Evolutionary conservation across 2,329 filamentous ascomycete genomes (phyloP).

Genomic region (Talaromyces sp.): DNA sequence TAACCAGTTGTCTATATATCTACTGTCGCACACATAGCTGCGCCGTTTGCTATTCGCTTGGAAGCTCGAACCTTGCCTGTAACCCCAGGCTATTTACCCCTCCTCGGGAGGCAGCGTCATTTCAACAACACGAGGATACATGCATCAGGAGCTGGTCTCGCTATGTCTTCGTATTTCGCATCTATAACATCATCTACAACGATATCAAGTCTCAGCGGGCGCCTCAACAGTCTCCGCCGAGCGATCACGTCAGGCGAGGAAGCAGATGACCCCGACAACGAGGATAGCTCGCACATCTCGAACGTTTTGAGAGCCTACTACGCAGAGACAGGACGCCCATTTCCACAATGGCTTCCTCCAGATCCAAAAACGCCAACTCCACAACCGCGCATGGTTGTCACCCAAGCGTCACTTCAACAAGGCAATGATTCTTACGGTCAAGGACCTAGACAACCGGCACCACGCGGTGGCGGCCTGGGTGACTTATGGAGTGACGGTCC

Average conservation of each 20-base stretch:
- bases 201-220: conserved; percentile 50
- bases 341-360: conserved; percentile 81
- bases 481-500: conserved; percentile 52
- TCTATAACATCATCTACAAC: conserved; percentile 47
- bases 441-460: conserved; percentile 28
- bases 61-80: not conserved
- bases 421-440: conserved; percentile 22
- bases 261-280: conserved; percentile 39
- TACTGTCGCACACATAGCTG: not conserved
- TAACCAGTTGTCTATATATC: not conserved
- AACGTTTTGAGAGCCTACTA: conserved; percentile 92
- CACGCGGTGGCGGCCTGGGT: conserved; percentile 45
- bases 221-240: conserved; percentile 53
- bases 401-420: conserved; percentile 47
- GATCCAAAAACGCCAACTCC: conserved; percentile 69
- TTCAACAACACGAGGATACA: not conserved
- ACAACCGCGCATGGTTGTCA: conserved; percentile 42
- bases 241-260: conserved; percentile 37
- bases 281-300: conserved; percentile 93
- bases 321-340: conserved; percentile 72
- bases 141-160: not conserved
- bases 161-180: conserved; percentile 78
- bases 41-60: not conserved
- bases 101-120: not conserved
- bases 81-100: not conserved